Evolutionary conservation across 495 filamentous ascomycete genomes (phyloP), one percentile per base, ranked within the genome.

Genomic region (Podospora anserina): DNA sequence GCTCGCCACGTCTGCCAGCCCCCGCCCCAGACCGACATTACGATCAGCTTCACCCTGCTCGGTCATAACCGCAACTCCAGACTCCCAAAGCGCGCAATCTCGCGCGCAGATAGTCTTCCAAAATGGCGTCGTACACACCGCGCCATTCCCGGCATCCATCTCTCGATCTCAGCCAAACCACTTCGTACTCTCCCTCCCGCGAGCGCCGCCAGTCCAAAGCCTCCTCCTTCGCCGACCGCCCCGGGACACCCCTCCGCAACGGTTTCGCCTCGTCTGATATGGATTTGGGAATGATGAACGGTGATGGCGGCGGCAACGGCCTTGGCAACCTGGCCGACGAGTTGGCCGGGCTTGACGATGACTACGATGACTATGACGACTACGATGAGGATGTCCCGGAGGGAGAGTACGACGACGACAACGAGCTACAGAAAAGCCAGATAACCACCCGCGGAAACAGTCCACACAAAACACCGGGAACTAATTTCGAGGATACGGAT

Each of bases 251-350:
- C 57, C 83, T 86, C 60, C 84, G 84, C 20, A 81, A 84, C 64
- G 83, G 81, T 70, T 81, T 84, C 71, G 82, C 80, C 67, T 78
- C 79, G 55, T 73, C 79, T 28, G 83, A 85, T 65, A 76, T 79
- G 27, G 81, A 80, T 71, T 80, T 84, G 72, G 85, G 82, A 77
- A 79, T 83, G 20, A 78, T 76, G 26, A 78, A 76, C 73, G 79
- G 68, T 56, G 76, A 70, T 3, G 77, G 76, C 69, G 67, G 26
- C n/a, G 70, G 74, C 34, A 88, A 88, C 39, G 91, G 91, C 0
- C 79, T 95, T 20, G 93, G 92, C 44, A 96, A 91, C 70, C 80
- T 97, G 19, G 92, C 93, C 15, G 93, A 96, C 70, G 92, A 95
- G 72, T 79, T 91, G 28, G 88, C 86, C 18, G 88, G 86, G 11